phyloP scores from a whole-genome alignment of 768 basidiomycete species.

The Chlorophyllum brunneum region DNA sequence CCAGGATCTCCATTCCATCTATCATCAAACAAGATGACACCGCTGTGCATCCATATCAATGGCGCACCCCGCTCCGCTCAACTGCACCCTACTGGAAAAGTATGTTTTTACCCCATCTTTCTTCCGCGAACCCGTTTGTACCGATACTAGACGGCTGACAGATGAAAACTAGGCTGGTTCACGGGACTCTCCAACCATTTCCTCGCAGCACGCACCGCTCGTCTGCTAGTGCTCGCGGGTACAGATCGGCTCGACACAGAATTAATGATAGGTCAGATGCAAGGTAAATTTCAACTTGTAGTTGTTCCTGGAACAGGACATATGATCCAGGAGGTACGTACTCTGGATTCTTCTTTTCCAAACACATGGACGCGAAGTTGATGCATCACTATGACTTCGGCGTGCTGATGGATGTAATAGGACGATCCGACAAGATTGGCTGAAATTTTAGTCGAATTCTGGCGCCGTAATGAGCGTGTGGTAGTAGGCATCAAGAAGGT shows the following conservation, averaged over 20 bases:
- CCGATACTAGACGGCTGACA: background rate
- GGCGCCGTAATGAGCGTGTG: constrained; percentile 81
- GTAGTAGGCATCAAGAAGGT: constrained; percentile 58
- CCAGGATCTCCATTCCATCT: constrained; percentile 84
- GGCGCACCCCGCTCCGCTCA: constrained; percentile 81
- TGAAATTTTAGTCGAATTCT: constrained; percentile 82
- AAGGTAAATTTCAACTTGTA: constrained; percentile 91
- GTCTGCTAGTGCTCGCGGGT: constrained; percentile 87
- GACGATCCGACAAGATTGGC: constrained; percentile 84
- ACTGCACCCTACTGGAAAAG: constrained; percentile 91
- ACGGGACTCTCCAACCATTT: constrained; percentile 76
- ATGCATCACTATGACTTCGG: too few species aligned
- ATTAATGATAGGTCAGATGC: constrained; percentile 97
- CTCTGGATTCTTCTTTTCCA: background rate
- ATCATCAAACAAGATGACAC: constrained; percentile 53
- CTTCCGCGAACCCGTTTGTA: background rate
- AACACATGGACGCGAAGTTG: background rate
- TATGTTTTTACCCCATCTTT: constrained; percentile 26
- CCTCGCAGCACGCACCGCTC: constrained; percentile 71
- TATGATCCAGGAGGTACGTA: constrained; percentile 85
- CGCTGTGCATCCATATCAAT: constrained; percentile 47
- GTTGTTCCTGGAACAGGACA: constrained; percentile 89
- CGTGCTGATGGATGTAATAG: constrained; percentile 32
- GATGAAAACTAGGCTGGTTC: constrained; percentile 75
- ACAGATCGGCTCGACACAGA: constrained; percentile 90